Conservation (phyloP, 2,329 filamentous ascomycete species). For the Diplodia seriata region DNA sequence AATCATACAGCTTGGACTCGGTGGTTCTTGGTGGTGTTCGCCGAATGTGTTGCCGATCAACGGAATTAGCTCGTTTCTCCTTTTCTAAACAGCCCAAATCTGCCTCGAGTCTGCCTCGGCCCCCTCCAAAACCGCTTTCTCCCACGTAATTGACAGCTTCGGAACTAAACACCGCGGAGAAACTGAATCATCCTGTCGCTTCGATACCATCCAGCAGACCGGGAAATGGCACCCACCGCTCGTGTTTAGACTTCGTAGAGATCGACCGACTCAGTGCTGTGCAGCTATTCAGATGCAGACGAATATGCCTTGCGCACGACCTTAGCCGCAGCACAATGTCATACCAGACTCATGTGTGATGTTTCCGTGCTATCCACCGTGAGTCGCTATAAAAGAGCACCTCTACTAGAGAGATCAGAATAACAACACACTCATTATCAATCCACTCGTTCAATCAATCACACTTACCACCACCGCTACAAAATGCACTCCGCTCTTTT, state of each 20-base stretch:
- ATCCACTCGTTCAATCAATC: neutral
- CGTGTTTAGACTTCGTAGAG: neutral
- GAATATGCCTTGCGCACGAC: neutral
- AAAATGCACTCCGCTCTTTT: constrained; percentile 7
- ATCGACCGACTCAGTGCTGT: too few species aligned
- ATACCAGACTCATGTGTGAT: too few species aligned
- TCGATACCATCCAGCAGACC: neutral
- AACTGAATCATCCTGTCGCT: neutral
- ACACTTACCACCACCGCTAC: neutral
- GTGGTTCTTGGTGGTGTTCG: neutral
- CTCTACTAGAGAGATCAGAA: neutral
- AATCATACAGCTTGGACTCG: too few species aligned
- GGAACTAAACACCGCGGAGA: neutral
- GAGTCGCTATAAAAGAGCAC: neutral
- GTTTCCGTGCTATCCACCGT: too few species aligned
- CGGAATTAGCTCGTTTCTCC: neutral
- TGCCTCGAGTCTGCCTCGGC: neutral
- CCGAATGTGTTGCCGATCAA: neutral
- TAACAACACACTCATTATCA: neutral
- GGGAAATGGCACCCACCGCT: neutral
- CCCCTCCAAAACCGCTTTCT: too few species aligned
- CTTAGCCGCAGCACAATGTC: neutral
- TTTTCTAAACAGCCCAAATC: neutral
- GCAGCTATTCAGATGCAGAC: too few species aligned
- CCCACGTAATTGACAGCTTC: neutral